Evolutionary conservation across 495 filamentous ascomycete genomes (phyloP), one percentile per base, ranked within the genome.

Genomic region (Articulospora tetracladia): DNA sequence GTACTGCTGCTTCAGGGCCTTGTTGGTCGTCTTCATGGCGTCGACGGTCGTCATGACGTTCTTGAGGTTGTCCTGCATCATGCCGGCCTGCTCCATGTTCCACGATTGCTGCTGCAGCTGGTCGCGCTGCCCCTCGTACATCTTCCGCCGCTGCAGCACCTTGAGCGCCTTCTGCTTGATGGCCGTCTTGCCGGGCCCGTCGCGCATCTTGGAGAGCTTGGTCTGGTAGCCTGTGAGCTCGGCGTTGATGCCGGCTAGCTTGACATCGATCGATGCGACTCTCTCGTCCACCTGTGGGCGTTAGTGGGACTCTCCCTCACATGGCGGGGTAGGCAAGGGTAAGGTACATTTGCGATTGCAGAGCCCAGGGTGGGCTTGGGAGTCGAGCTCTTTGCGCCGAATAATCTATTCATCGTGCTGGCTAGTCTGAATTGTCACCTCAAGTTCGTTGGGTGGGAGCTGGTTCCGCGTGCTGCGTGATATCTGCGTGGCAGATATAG

Each of bases 71-170:
- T 98, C 94, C 76, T 94, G 92, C 95, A 98, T 98, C 81, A 95
- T 96, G 72, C 90, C 89, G 6, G 94, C 94, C 71, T 98, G 94
- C 73, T 98, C 93, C 93, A 98, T 97, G 77, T 98, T 98, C 94
- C 94, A 98, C 13, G 88, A 89, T 73, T 98, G 94, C 65, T 88
- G 84, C 73, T 95, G 91, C 56, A 98, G 86, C 75, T 98, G 92
- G 65, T 98, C 93, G 19, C 92, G 88, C 77, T 98, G 93, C 11
- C 79, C 76, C 73, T 98, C 94, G 83, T 97, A 97, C 75, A 93
- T 87, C 69, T 96, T 96, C 28, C 95, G 89, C n/a, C 92, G 89
- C 74, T 96, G 92, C 1, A 98, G 86, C 19, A 98, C 86, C 66
- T 97, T 97, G 57, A 97, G 85, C 1, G 94, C 94, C 69, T 98